A percentile compares a stretch with the other conserved stretches of the same genome.
Conservation (phyloP, 768 basidiomycete genomes). For the Mycena amicta region DNA sequence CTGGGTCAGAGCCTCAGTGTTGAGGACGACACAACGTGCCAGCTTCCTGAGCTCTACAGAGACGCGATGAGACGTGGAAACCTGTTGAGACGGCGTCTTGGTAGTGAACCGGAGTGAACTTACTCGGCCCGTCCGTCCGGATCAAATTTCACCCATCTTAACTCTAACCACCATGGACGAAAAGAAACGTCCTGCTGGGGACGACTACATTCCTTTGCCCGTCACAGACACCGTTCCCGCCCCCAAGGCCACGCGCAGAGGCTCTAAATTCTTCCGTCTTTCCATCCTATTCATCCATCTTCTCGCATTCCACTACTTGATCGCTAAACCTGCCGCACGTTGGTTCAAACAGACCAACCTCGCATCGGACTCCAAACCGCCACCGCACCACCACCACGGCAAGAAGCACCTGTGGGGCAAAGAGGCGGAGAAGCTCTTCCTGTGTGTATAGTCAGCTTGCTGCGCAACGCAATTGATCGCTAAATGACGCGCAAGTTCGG, state of each 20-base stretch:
- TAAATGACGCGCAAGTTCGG: constrained; percentile 36
- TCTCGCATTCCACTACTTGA: constrained; percentile 10
- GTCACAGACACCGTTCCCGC: constrained; percentile 14
- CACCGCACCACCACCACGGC: constrained; percentile 4
- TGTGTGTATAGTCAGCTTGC: constrained; percentile 15
- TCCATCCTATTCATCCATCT: constrained; percentile 9
- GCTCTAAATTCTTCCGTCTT: constrained; percentile 8
- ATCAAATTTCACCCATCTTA: constrained; percentile 5
- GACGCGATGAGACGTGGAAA: too few species aligned
- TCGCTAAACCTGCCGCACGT: constrained; percentile 3
- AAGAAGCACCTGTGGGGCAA: constrained; percentile 21
- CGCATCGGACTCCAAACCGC: neutral
- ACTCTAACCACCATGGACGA: constrained; percentile 9
- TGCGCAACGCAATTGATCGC: neutral
- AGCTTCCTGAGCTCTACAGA: too few species aligned
- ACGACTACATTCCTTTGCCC: constrained; percentile 17
- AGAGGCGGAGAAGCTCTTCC: constrained; percentile 36
- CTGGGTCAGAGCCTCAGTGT: too few species aligned
- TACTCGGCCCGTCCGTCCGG: neutral
- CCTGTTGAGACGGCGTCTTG: neutral
- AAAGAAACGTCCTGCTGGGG: constrained; percentile 9
- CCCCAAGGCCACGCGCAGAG: constrained; percentile 4
- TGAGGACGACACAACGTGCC: too few species aligned
- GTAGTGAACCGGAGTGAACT: neutral
- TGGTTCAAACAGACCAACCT: constrained; percentile 1